Base-by-base conservation (phyloP, 106 monocot species). In the Phalaenopsis equestris region DNA sequence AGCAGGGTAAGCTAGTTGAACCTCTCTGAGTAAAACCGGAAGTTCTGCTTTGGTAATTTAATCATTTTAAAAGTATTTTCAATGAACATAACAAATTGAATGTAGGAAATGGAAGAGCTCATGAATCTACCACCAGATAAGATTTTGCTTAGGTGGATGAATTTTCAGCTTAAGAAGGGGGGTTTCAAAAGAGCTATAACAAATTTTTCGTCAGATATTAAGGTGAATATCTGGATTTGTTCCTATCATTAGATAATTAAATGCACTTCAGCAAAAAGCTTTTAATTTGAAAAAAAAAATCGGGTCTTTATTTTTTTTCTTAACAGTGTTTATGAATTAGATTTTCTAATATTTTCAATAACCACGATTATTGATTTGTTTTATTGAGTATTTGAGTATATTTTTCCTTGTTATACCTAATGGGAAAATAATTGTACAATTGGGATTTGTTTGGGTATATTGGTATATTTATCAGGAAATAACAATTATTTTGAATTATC, bases 191-290 rank as follows among this genome's bases (percentile, higher is more conserved):
- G 90, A 70, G 58, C 79, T 16, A 56, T 90, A 65, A 83, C 90
- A 81, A 90, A 90, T 78, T 90, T 90, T 79, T 90, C 90, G 79
- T 90, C 90, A 73, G 90, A 90, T 78, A 78, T 90, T 16, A 87
- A 90, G 82, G 90, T 90, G 47, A 15, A 76, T 24, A 58, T 10
- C 42, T 72, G 9, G 2, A 24, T 79, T 37, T 15, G 4, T 72
- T 72, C 41, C 72, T 38, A 38, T 72, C 72, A 38, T 72, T 72
- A 72, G 72, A 72, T 39, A 72, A 72, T 72, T 41, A 38, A 72
- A 41, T 72, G 11, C 64, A 72, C 39, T 38, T 42, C 41, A 43
- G 18, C 74, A 42, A 45, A 17, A 11, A 43, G 37, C 43, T 43
- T 74, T 2, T 45, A 36, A 18, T 74, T 12, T 45, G 17, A 43